Evolutionary conservation across 164 flowering plant species (phyloP), one percentile per base, ranked within the genome.

Genomic region (Sedum album): DNA sequence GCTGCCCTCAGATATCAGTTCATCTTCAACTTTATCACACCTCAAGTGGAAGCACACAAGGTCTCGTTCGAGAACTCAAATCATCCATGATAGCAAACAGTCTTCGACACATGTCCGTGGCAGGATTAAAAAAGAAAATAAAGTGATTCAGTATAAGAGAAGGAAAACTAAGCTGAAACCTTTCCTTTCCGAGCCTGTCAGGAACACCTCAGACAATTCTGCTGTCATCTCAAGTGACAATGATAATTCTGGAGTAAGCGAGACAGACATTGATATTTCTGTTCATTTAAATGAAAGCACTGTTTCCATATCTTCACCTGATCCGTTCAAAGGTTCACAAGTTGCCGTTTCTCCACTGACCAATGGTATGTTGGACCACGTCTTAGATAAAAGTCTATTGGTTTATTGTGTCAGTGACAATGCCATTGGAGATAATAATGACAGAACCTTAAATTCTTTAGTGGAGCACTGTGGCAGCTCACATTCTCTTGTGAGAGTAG

Each of bases 31-130:
- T 76, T 31, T 79, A 30, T 75, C 72, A 0, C 67, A 68, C 44
- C 75, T 85, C 68, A 85, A 80, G 72, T 94, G 99, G 99, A 68
- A 71, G 39, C 76, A 80, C 20, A 80, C 74, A 77, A 94, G 81
- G 81, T 70, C 82, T 68, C 93, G 99, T 15, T 79, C 97, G 21
- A 87, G 76, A 73, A 66, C 41, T 41, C 48, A 65, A 71, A 75
- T 78, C 38, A 26, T 65, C 10, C 72, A 73, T 18, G 79, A 69
- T 60, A 77, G 66, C 73, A 23, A 67, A 13, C 49, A 49, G 35
- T 67, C 31, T 51, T 39, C 60, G 61, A 68, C 72, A 64, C 62
- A 66, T 21, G 83, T 74, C 68, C 33, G 31, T 6, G 66, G 49
- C 33, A 36, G 42, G 49, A 73, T 65, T 44, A 49, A 48, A 61